These are phyloP conservation scores for Fibroporia radiculosa DNA, from an alignment of 768 basidiomycete genomes.

Conservation along the genomic window DNA sequence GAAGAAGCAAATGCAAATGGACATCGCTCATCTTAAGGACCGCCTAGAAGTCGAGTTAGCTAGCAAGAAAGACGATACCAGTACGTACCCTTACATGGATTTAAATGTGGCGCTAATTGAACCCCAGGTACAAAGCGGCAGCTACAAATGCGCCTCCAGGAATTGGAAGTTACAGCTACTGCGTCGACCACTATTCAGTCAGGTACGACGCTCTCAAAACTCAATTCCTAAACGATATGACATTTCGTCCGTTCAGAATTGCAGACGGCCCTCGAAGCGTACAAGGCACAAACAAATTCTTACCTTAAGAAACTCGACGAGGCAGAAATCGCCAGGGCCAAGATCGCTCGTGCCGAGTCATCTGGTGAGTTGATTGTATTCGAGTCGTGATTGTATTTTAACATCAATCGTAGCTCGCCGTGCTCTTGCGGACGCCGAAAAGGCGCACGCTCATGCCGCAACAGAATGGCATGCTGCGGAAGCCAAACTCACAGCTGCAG, in stretches of 20 bases:
- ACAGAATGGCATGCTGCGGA: conserved; percentile 47
- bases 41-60: conserved; percentile 44
- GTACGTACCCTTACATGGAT: conserved; percentile 28
- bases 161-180: conserved; percentile 52
- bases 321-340: conserved; percentile 61
- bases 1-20: conserved; percentile 52
- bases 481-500: conserved; percentile 40
- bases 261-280: conserved; percentile 53
- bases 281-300: conserved; percentile 54
- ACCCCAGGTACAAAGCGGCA: conserved; percentile 50
- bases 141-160: conserved; percentile 51
- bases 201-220: no score
- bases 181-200: conserved; percentile 53
- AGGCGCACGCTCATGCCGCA: conserved; percentile 39
- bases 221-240: no score
- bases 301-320: conserved; percentile 57
- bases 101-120: background rate
- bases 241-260: conserved; percentile 50
- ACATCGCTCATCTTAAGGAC: conserved; percentile 45
- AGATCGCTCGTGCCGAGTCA: conserved; percentile 55
- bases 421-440: conserved; percentile 55
- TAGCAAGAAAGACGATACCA: conserved; percentile 49
- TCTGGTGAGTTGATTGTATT: conserved; percentile 32
- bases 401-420: conserved; percentile 45
- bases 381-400: no score